Base-by-base conservation (phyloP, 768 basidiomycete species). In the Boletellus ananas region DNA sequence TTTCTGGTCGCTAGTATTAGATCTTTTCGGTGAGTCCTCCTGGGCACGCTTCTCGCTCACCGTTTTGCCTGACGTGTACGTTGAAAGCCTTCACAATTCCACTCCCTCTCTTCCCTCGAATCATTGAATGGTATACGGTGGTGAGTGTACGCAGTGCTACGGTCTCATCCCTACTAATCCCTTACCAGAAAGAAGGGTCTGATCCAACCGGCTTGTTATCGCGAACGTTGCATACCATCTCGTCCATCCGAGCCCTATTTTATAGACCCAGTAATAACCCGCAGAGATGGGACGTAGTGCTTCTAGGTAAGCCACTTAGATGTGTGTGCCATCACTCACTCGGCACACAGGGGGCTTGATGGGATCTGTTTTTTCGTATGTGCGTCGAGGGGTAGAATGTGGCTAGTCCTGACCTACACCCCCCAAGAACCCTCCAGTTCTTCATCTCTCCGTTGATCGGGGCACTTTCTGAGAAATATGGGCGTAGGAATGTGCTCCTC, bases 31-130 rank as follows among this genome's bases (percentile, higher is more conserved):
- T 78, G 59, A 59, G 79, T 70, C 18, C 6, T 7, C 14, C 12
- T 16, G 34, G 21, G 17, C 20, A 34, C 16, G 6, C 20, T 36
- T 43, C n/a, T 12, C 12, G n/a, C 27, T 34, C 25, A 17, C 13
- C 4, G 14, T 14, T 34, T 42, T 3, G 43, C 16, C 48, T 70
- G 55, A 60, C 45, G 40, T 45, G 46, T 54, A 34, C 42, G n/a
- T n/a, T n/a, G 43, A 72, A 77, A 78, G 90, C 92, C 12, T 95
- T 94, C 69, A 96, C 92, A 20, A 89, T 95, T 40, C 94, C 93
- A 10, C 77, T 97, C n/a, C 95, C 95, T 18, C 80, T 97, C 27
- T 97, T 97, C 69, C 95, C 95, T n/a, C 83, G 94, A n/a, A 75
- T 98, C 43, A 94, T 96, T 37, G 86, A 94, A 71, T 93, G 88